phyloP scores from a whole-genome alignment of 2,329 filamentous ascomycete genomes.

The Pseudogymnoascus sp. region DNA sequence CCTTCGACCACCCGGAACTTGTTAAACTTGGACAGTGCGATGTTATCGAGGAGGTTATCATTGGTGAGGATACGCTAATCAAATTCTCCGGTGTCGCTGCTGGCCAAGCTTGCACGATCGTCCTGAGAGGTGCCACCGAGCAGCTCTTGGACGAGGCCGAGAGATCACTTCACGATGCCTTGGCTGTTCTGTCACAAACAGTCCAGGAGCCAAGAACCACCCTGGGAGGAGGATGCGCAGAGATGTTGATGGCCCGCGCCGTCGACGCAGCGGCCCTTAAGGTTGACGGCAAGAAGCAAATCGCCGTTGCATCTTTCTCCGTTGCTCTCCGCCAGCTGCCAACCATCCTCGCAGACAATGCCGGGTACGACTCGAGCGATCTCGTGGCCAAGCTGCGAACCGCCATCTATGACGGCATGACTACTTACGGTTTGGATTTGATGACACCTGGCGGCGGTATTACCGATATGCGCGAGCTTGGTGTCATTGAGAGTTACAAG shows the following conservation, averaged over 20 bases:
- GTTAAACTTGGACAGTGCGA: constrained; percentile 95
- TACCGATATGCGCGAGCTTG: constrained; percentile 88
- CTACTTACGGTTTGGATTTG: constrained; percentile 83
- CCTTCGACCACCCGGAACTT: constrained; percentile 95
- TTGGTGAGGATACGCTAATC: constrained; percentile 94
- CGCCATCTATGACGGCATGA: constrained; percentile 90
- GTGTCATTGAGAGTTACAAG: constrained; percentile 97
- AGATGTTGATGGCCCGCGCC: constrained; percentile 99
- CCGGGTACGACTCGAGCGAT: constrained; percentile 90
- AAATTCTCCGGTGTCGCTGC: constrained; percentile 94
- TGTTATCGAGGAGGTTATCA: constrained; percentile 94
- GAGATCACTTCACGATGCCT: constrained; percentile 87
- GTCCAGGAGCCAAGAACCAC: constrained; percentile 91
- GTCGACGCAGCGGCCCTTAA: constrained; percentile 90
- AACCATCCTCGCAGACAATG: constrained; percentile 95
- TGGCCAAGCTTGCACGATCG: constrained; percentile 91
- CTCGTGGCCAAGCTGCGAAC: constrained; percentile 86
- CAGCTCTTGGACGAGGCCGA: constrained; percentile 96
- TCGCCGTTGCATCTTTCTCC: constrained; percentile 86
- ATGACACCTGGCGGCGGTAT: constrained; percentile 85
- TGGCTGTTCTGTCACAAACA: constrained; percentile 93
- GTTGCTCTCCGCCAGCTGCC: constrained; percentile 84
- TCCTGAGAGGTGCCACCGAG: constrained; percentile 90
- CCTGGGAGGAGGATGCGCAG: constrained; percentile 87
- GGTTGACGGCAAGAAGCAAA: constrained; percentile 91